Base-by-base conservation (phyloP, 176 grass and related monocot genomes). In the Musa beccarii region DNA sequence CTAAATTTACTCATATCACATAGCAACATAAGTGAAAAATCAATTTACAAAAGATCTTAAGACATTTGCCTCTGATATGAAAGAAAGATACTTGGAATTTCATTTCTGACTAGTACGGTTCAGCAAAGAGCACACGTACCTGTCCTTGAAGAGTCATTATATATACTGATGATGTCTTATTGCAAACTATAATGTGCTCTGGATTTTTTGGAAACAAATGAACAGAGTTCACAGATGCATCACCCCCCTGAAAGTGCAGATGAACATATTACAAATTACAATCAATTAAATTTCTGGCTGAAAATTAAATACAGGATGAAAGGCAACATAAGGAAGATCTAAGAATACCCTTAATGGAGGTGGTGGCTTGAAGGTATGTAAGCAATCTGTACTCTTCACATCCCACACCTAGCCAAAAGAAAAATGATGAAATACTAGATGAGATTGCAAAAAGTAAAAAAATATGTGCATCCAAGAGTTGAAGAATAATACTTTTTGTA, bases 111-210 rank as follows among this genome's bases (percentile, higher is more conserved):
- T 43, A 43, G 34, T 43, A 43, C 4, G 34, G 34, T 43, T 43
- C 6, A 4, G 4, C 34, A 43, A 43, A 43, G 26, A 49, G 13
- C 15, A 69, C 56, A n/a, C 17, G 62, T 85, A 99, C 96, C 96
- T 95, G 89, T 70, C 89, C 96, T 82, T 99, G 91, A 81, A 99
- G 84, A 79, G 89, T 99, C 96, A 95, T 95, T 71, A 99, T 89
- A 80, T 86, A 89, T 79, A 95, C 86, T 67, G 96, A 84, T 1
- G 89, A 99, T 49, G 89, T 95, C 81, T 95, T 99, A 75, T 92
- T 99, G 75, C 89, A 95, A 59, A 99, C 91, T 84, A 95, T 78
- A 84, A 99, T 95, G 79, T 95, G 96, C 72, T 99, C 91, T 55
- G 76, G 85, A 79, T 99, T 99, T 82, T 93, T 99, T 20, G 90